Evolutionary conservation across 768 basidiomycete genomes (phyloP), one percentile per base, ranked within the genome.

Genomic region (Psilocybe azurescens): DNA sequence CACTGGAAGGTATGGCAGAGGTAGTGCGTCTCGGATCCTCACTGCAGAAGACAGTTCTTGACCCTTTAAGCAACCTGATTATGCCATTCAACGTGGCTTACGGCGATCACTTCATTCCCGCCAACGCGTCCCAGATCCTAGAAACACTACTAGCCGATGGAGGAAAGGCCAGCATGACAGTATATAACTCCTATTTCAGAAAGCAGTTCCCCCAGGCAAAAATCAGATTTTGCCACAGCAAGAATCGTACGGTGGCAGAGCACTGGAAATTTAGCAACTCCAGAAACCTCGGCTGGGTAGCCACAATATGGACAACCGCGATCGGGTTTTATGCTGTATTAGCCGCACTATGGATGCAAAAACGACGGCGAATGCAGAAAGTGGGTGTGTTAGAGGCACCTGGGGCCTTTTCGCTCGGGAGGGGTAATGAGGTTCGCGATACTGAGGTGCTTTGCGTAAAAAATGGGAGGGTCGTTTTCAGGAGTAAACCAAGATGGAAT

Each of bases 241-340:
- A 61, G 7, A 61, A 57, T 39, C 46, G 55, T 30, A 57, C 47
- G 2, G 55, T 61, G 24, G 32, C 49, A 28, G 33, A 49, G 48
- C 60, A 61, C 38, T 61, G 60, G 60, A 41, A 30, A 24, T 61
- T 61, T 38, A 48, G 55, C 18, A 61, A 61, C 18, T n/a, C 54
- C 1, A 14, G 54, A 30, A 56, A 61, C 24, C 60, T 61, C 9
- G 60, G 60, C 3, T 61, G 60, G 60, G 48, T 61, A 28, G 60
- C 60, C 7, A 57, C 49, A 18, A 41, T 61, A 8, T 61, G 60
- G 60, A 50, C 60, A 13, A 39, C 39, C 18, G 54, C 38, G 3
- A 32, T 56, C 8, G 60, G 60, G 9, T 0, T 50, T 20, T 30
- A 56, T 6, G 60, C 47, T 11, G 24, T 61, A 2, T 6, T 20